phyloP scores from a whole-genome alignment of 345 rosid species.

The Arabidopsis thaliana region TAIR10.1 NC_003074.8:20580501-20581000 shows the following conservation, averaged over 20 bases:
- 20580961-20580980: constrained; percentile 54
- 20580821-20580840: constrained; percentile 67
- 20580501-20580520: constrained; percentile 67
- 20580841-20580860: constrained; percentile 58
- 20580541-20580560: neutral
- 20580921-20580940: constrained; percentile 67
- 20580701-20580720: neutral
- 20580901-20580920: constrained; percentile 64
- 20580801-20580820: constrained; percentile 78
- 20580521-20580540: constrained; percentile 52
- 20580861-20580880: constrained; percentile 61
- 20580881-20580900: constrained; percentile 68
- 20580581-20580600: neutral
- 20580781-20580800: constrained; percentile 52
- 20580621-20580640: neutral
- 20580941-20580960: constrained; percentile 63
- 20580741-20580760: neutral
- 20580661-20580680: neutral
- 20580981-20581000: constrained; percentile 71
- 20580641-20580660: constrained; percentile 8
- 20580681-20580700: neutral
- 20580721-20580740: neutral
- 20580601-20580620: neutral
- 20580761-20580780: constrained; percentile 20
- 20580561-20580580: constrained; percentile 11